phyloP scores from a whole-genome alignment of 2,329 filamentous ascomycete species.

The Cadophora luteo-olivacea region DNA sequence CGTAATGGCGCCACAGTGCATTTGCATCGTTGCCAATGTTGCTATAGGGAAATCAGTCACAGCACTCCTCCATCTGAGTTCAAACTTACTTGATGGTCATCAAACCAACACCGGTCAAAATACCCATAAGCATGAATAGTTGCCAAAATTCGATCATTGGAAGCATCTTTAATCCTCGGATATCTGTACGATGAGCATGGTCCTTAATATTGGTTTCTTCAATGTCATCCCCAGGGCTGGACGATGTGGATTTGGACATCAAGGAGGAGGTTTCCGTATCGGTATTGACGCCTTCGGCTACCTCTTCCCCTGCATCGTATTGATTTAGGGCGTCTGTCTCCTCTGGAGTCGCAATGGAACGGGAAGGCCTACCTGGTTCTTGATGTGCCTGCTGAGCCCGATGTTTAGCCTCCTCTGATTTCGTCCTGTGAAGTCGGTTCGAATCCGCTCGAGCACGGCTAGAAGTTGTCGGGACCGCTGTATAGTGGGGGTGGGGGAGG shows the following conservation, averaged over 20 bases:
- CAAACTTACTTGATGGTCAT: slow-evolving; percentile 96
- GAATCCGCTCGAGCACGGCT: slow-evolving; percentile 39
- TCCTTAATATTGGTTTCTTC: slow-evolving; percentile 63
- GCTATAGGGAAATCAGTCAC: slow-evolving; percentile 54
- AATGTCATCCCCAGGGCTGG: slow-evolving; percentile 53
- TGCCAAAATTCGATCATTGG: slow-evolving; percentile 86
- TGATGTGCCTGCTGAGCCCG: slow-evolving; percentile 48
- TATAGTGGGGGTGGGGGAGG: slow-evolving; percentile 61
- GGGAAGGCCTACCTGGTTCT: slow-evolving; percentile 71
- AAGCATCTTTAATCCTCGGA: slow-evolving; percentile 81
- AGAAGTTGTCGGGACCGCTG: slow-evolving; percentile 48
- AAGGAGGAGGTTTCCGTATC: slow-evolving; percentile 80
- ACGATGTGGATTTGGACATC: slow-evolving; percentile 68
- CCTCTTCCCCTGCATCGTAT: slow-evolving; percentile 41
- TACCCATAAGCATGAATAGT: slow-evolving; percentile 83
- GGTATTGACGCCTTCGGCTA: slow-evolving; percentile 38
- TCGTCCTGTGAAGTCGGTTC: slow-evolving; percentile 51
- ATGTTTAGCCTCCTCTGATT: slow-evolving; percentile 51
- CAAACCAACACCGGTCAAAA: slow-evolving; percentile 90
- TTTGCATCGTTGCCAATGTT: slow-evolving; percentile 93
- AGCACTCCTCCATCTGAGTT: neutral
- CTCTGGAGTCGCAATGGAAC: slow-evolving; percentile 42
- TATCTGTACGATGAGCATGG: slow-evolving; percentile 85
- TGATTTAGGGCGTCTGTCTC: slow-evolving; percentile 42
- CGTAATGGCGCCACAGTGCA: slow-evolving; percentile 87